Conservation (phyloP, 1,284 basidiomycete genomes). For the Ustilago vetiveriae region DNA sequence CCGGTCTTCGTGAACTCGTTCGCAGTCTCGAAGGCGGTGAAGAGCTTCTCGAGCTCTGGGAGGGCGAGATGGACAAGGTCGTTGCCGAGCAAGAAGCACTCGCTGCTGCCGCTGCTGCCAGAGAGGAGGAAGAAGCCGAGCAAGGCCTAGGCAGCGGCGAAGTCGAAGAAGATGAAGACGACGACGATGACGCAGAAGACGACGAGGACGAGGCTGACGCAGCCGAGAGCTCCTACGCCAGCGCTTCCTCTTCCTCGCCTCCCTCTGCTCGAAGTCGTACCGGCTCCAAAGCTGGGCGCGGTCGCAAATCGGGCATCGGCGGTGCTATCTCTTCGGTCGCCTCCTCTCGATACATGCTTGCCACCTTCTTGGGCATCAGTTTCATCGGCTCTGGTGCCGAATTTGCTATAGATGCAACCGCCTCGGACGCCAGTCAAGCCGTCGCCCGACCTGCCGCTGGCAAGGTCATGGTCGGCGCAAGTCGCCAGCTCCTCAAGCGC, state of each 20-base stretch:
- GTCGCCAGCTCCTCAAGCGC: constrained; percentile 63
- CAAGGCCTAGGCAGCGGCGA: constrained; percentile 19
- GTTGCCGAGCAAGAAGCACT: constrained; percentile 41
- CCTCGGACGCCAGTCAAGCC: constrained; percentile 14
- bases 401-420: constrained; percentile 29
- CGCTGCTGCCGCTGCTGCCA: constrained; percentile 35
- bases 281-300: constrained; percentile 17
- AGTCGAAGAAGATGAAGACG: constrained; percentile 50
- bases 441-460: constrained; percentile 37
- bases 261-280: constrained; percentile 32
- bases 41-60: constrained; percentile 62
- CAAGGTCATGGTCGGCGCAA: constrained; percentile 49
- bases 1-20: constrained; percentile 58
- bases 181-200: constrained; percentile 54
- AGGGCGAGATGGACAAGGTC: constrained; percentile 59
- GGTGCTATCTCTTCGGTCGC: constrained; percentile 25
- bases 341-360: constrained; percentile 61
- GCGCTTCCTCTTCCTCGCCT: constrained; percentile 35
- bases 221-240: constrained; percentile 33
- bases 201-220: constrained; percentile 44
- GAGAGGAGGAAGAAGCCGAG: constrained; percentile 49
- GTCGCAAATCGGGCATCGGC: constrained; percentile 18
- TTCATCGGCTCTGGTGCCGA: constrained; percentile 56
- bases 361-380: constrained; percentile 59
- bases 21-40: constrained; percentile 63